phyloP scores from a whole-genome alignment of 495 filamentous ascomycete species.

The Penicillium diatomitis region DNA sequence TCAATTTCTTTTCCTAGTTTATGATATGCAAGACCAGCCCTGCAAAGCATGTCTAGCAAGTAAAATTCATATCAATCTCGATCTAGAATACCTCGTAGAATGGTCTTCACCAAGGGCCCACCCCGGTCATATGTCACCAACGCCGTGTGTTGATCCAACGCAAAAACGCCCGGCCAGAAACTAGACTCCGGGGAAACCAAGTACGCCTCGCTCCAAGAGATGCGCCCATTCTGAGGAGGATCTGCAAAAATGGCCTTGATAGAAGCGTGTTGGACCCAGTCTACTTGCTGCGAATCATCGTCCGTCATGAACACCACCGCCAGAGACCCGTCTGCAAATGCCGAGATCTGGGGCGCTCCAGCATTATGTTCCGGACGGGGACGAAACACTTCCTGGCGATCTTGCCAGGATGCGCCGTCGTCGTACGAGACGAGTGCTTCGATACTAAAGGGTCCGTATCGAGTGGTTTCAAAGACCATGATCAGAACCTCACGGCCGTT shows the following conservation, averaged over 20 bases:
- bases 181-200: slow-evolving; percentile 24
- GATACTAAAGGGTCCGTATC: slow-evolving; percentile 41
- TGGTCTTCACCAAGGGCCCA: slow-evolving; percentile 27
- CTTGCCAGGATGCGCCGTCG: slow-evolving; percentile 44
- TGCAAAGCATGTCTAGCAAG: not conserved
- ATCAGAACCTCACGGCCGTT: slow-evolving; percentile 40
- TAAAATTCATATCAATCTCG: too few species aligned
- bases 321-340: slow-evolving; percentile 46
- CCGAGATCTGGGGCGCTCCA: slow-evolving; percentile 50
- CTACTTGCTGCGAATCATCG: slow-evolving; percentile 35
- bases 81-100: slow-evolving; percentile 6
- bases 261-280: slow-evolving; percentile 32
- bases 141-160: slow-evolving; percentile 25
- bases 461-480: slow-evolving; percentile 50
- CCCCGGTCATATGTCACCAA: slow-evolving; percentile 35
- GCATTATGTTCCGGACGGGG: slow-evolving; percentile 39
- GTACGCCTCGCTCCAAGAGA: slow-evolving; percentile 24
- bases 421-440: slow-evolving; percentile 50
- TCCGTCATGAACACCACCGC: slow-evolving; percentile 55
- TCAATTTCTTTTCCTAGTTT: too few species aligned
- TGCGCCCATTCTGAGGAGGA: slow-evolving; percentile 26
- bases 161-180: slow-evolving; percentile 37
- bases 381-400: slow-evolving; percentile 42
- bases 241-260: slow-evolving; percentile 33
- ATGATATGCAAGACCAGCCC: not conserved